Evolutionary conservation across 768 basidiomycete species (phyloP).

Genomic region (Paxillus involutus): DNA sequence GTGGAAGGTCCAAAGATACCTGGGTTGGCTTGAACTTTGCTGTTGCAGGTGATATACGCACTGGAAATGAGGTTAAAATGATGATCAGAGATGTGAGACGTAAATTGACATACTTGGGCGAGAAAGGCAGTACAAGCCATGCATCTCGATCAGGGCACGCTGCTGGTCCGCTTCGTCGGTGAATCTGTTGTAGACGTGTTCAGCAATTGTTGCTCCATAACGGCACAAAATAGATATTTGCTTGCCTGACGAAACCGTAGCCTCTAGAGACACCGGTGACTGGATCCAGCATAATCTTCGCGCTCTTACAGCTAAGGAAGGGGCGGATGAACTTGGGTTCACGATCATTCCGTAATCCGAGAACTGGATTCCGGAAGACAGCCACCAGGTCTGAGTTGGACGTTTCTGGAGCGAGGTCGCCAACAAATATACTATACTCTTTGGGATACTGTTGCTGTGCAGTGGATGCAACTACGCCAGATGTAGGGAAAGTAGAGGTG

Average conservation of each 20-base stretch:
- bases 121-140: constrained; percentile 85
- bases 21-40: constrained; percentile 77
- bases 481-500: constrained; percentile 29
- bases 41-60: constrained; percentile 89
- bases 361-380: constrained; percentile 86
- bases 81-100: constrained; percentile 1
- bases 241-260: constrained; percentile 89
- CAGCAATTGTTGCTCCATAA: constrained; percentile 4
- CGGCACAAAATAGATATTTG: constrained; percentile 16
- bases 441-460: constrained; percentile 64
- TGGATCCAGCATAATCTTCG: constrained; percentile 93
- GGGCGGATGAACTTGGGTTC: constrained; percentile 88
- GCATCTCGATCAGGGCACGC: constrained; percentile 89
- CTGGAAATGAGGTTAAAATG: constrained; percentile 42
- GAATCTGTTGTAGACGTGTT: constrained; percentile 51
- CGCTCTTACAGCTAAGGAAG: constrained; percentile 91
- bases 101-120: constrained; percentile 68
- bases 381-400: constrained; percentile 96
- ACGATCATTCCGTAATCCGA: constrained; percentile 81
- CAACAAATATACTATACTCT: constrained; percentile 94
- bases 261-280: constrained; percentile 86
- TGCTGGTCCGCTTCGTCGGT: constrained; percentile 87
- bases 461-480: constrained; percentile 25
- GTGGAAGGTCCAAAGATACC: constrained; percentile 44
- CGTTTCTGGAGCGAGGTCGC: constrained; percentile 89